phyloP scores from a whole-genome alignment of 257 asterid species.

The Solanum habrochaites region DNA sequence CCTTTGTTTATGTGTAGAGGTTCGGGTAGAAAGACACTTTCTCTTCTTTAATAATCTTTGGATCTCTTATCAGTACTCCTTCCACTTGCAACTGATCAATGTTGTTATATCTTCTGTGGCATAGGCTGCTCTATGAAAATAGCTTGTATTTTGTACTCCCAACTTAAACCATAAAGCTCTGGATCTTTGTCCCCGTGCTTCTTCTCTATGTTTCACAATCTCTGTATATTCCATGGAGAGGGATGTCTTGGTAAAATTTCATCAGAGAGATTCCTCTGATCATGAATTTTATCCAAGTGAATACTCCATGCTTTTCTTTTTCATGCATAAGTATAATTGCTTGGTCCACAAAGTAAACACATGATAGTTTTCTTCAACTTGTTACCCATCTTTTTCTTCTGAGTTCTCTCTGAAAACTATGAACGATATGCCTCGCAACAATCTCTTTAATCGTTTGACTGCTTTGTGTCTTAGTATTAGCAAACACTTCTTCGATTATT shows the following conservation, averaged over 20 bases:
- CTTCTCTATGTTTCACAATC: background rate
- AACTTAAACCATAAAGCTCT: background rate
- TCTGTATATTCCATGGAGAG: background rate
- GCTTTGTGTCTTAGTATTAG: background rate
- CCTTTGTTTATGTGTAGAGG: background rate
- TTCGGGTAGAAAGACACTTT: background rate
- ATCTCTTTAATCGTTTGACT: background rate
- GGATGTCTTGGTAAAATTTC: background rate
- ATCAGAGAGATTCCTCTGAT: background rate
- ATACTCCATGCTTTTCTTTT: background rate
- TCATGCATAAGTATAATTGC: background rate
- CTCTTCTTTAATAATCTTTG: background rate
- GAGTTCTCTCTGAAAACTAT: background rate
- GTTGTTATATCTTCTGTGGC: background rate
- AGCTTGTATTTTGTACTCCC: background rate
- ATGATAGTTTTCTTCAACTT: background rate
- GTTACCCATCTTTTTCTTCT: background rate
- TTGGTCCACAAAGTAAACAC: background rate
- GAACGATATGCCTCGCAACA: background rate
- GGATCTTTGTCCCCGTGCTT: background rate
- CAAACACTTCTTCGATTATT: background rate
- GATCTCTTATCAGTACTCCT: background rate
- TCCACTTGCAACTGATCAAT: background rate
- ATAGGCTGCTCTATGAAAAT: background rate
- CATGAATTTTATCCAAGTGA: background rate